A percentile compares a stretch with the other conserved stretches of the same genome.
phyloP scores from a whole-genome alignment of 1,139 yeast species.

The Candida glucosophila region DNA sequence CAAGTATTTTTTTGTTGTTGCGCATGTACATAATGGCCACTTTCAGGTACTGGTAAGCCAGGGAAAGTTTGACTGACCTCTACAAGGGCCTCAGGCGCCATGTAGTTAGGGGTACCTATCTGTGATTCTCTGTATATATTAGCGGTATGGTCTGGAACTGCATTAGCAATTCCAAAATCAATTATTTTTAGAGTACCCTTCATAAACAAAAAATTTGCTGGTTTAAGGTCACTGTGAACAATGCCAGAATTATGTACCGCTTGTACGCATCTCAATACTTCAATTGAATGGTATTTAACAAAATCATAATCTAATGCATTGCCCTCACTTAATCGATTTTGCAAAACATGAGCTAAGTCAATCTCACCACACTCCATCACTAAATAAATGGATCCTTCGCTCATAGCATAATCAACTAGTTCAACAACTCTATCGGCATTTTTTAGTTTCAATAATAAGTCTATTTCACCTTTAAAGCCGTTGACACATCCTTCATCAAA shows the following conservation, averaged over 20 bases:
- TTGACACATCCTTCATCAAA: constrained; percentile 65
- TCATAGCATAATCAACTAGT: constrained; percentile 65
- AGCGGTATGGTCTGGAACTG: constrained; percentile 87
- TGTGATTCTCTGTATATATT: constrained; percentile 86
- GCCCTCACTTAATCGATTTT: constrained; percentile 39
- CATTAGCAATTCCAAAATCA: constrained; percentile 94
- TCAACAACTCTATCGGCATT: constrained; percentile 69
- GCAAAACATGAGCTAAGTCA: constrained; percentile 78
- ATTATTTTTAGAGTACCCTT: constrained; percentile 79
- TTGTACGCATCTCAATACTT: constrained; percentile 72
- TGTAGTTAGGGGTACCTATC: constrained; percentile 92
- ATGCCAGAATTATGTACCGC: constrained; percentile 85
- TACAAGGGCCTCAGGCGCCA: constrained; percentile 94
- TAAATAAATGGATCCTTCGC: constrained; percentile 54
- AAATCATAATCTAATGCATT: constrained; percentile 62
- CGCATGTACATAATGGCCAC: constrained; percentile 10
- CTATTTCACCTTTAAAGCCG: constrained; percentile 88
- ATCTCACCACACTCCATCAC: constrained; percentile 96
- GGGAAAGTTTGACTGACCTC: constrained; percentile 42
- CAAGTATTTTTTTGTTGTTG: constrained; percentile 40
- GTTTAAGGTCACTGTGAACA: constrained; percentile 92
- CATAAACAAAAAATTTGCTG: constrained; percentile 88
- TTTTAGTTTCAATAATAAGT: constrained; percentile 52
- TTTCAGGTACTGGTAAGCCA: constrained; percentile 13
- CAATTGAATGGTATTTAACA: constrained; percentile 74